These are phyloP conservation scores for Carallia brachiata DNA, from an alignment of 345 rosid genomes.

Conservation along the genomic window DNA sequence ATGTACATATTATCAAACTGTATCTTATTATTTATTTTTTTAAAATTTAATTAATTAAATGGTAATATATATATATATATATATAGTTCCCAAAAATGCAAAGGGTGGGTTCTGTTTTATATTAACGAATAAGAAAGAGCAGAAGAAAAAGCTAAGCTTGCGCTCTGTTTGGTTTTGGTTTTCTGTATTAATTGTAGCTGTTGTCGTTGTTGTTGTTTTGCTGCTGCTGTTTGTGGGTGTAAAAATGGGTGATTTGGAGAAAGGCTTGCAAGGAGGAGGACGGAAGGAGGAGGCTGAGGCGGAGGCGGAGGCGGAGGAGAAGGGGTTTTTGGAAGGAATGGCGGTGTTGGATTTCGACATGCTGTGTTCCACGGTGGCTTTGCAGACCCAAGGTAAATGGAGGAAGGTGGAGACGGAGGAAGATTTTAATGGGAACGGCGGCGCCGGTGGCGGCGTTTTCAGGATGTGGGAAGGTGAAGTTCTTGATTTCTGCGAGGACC, in stretches of 20 bases:
- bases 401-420: slow-evolving; percentile 38
- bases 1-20: too few relatives aligned
- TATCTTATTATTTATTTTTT: too few relatives aligned
- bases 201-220: not conserved
- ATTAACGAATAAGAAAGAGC: not conserved
- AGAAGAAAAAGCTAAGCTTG: not conserved
- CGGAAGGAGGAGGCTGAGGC: slow-evolving; percentile 6
- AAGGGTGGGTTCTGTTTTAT: not conserved
- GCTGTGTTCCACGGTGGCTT: slow-evolving; percentile 87
- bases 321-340: slow-evolving; percentile 53
- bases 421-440: slow-evolving; percentile 23
- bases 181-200: not conserved
- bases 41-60: too few relatives aligned
- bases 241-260: slow-evolving; percentile 24
- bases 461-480: slow-evolving; percentile 97
- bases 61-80: not conserved
- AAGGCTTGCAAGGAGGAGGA: not conserved
- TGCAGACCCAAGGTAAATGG: slow-evolving; percentile 90
- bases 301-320: slow-evolving; percentile 38
- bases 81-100: not conserved
- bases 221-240: not conserved
- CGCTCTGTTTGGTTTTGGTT: not conserved
- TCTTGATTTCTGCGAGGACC: slow-evolving; percentile 75
- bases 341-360: slow-evolving; percentile 81
- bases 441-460: slow-evolving; percentile 63